Evolutionary conservation across 768 basidiomycete species (phyloP), one percentile per base, ranked within the genome.

Genomic region (Lentinula aciculospora): DNA sequence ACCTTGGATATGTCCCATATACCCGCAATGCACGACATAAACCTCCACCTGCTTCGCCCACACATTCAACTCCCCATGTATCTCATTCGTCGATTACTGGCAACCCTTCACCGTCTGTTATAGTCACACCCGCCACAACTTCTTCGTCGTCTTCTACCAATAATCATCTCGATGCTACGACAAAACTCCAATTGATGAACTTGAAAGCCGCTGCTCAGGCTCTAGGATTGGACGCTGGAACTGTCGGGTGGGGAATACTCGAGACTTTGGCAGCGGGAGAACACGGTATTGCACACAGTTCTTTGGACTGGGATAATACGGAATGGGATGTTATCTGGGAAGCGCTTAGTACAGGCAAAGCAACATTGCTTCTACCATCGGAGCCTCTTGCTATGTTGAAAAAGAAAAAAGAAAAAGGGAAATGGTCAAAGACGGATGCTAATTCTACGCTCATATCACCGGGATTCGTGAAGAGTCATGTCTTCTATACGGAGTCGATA

Each of bases 381-480:
- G 88, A 90, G 50, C 76, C 79, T 45, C 66, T 74, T 5, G 74
- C 80, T 2, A 68, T 76, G 27, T 21, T 48, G 17, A 56, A 56
- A 19, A 31, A 17, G n/a, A 56, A 25, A 45, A 17, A 5, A 12
- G n/a, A n/a, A n/a, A n/a, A n/a, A n/a, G n/a, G n/a, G n/a, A n/a
- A n/a, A n/a, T n/a, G n/a, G n/a, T n/a, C n/a, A n/a, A n/a, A n/a
- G n/a, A n/a, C n/a, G n/a, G n/a, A n/a, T n/a, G 13, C 32, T 7
- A 34, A 19, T 80, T 83, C 17, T 75, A 3, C 51, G 12, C 12
- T 75, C 49, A 77, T 93, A 53, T 88, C 88, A 0, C 71, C 84
- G 0, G 88, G 92, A 2, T 85, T 94, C 57, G 74, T 97, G 29
- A 84, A 82, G 66, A 94, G 97, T 65, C 96, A 99, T 67, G 69